phyloP scores from a whole-genome alignment of 2,329 filamentous ascomycete species.

The Nigrospora osmanthi region DNA sequence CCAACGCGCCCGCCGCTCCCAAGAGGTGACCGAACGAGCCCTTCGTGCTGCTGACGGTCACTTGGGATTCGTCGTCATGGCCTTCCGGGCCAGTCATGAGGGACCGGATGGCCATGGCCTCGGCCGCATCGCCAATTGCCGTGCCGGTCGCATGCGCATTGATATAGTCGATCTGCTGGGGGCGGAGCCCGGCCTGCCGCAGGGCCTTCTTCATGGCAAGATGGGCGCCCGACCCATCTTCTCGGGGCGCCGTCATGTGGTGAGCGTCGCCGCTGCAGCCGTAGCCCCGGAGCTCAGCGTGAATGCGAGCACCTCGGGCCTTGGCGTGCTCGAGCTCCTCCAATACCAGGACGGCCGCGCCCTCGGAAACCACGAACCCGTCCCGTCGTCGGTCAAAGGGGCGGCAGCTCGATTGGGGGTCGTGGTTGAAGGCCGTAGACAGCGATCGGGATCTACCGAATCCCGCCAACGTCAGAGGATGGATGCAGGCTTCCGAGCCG shows the following conservation, averaged over 20 bases:
- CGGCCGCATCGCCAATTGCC: constrained; percentile 74
- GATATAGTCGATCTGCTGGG: constrained; percentile 74
- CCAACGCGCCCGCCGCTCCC: constrained; percentile 83
- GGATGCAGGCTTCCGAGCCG: constrained; percentile 89
- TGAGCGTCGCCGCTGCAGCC: constrained; percentile 85
- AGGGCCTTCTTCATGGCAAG: constrained; percentile 82
- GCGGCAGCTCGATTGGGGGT: constrained; percentile 64
- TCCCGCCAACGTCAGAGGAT: constrained; percentile 85
- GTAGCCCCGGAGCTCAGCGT: constrained; percentile 85
- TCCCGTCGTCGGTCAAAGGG: constrained; percentile 76
- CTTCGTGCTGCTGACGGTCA: constrained; percentile 90
- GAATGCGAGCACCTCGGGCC: constrained; percentile 69
- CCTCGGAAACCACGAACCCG: constrained; percentile 91
- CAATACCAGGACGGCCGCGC: constrained; percentile 77
- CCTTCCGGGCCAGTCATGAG: constrained; percentile 71
- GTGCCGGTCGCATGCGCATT: constrained; percentile 96
- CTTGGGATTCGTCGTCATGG: constrained; percentile 46
- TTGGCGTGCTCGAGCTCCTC: constrained; percentile 89
- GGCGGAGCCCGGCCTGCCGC: constrained; percentile 60
- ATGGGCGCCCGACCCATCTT: constrained; percentile 73
- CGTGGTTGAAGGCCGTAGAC: constrained; percentile 70
- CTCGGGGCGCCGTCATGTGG: constrained; percentile 86
- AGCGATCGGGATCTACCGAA: constrained; percentile 85
- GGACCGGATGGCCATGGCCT: constrained; percentile 73
- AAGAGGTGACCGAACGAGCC: constrained; percentile 87